Percentiles rank a stretch among this genome's conserved stretches.
phyloP scores from a whole-genome alignment of 768 basidiomycete species.

The Lyophyllum atratum region DNA sequence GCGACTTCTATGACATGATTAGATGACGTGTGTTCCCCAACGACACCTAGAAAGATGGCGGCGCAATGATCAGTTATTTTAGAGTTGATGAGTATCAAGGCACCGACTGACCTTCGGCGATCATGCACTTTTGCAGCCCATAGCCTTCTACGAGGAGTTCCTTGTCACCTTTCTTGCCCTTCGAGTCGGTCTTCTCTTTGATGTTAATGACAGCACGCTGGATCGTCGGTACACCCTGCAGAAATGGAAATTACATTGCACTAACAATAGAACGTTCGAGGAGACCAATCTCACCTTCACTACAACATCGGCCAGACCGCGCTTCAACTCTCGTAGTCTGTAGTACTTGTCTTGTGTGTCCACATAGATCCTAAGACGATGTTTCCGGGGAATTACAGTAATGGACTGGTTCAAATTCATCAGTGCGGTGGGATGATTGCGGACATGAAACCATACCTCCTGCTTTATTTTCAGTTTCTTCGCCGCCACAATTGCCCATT shows the following conservation, averaged over 20 bases:
- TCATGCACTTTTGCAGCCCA: slow-evolving; percentile 96
- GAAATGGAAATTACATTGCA: not conserved
- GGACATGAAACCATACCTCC: slow-evolving; percentile 47
- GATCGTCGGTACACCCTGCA: slow-evolving; percentile 81
- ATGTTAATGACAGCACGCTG: slow-evolving; percentile 95
- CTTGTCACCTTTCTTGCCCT: slow-evolving; percentile 85
- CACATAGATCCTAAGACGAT: slow-evolving; percentile 78
- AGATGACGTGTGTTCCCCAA: slow-evolving; percentile 89
- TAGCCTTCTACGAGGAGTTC: slow-evolving; percentile 96
- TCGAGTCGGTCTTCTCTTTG: slow-evolving; percentile 81
- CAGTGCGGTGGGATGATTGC: not conserved
- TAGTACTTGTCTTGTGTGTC: slow-evolving; percentile 81
- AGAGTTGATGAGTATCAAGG: not conserved
- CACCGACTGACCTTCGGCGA: slow-evolving; percentile 74
- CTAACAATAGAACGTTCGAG: not conserved
- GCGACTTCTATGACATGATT: slow-evolving; percentile 98
- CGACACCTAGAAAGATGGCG: slow-evolving; percentile 60
- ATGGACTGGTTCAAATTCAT: slow-evolving; percentile 54
- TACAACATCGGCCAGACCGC: slow-evolving; percentile 80
- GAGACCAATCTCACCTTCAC: slow-evolving; percentile 65
- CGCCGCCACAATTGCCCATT: slow-evolving; percentile 83
- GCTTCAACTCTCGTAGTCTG: slow-evolving; percentile 82
- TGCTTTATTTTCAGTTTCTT: slow-evolving; percentile 94
- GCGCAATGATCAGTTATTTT: not conserved
- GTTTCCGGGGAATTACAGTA: slow-evolving; percentile 70